Evolutionary conservation across 306 rosid species (phyloP).

Genomic region (Argentina anserina): DNA sequence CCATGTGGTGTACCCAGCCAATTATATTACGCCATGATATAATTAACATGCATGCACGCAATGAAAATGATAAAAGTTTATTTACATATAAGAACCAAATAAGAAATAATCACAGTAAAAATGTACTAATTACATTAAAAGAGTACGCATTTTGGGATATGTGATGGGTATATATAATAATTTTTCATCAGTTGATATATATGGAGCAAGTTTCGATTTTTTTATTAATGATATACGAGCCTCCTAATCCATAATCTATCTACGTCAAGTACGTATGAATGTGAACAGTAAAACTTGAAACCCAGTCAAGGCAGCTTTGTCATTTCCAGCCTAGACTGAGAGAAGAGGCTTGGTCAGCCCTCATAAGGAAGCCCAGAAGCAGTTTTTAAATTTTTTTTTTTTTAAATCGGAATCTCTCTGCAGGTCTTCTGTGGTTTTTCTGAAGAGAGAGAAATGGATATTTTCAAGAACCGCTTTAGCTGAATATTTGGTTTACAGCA

Average conservation of each 20-base stretch:
- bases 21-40: no score
- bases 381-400: neutral
- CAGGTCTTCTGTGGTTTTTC: conserved; percentile 28
- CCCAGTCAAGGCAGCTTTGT: neutral
- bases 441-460: conserved; percentile 16
- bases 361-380: conserved; percentile 2
- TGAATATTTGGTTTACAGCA: conserved; percentile 33
- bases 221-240: neutral
- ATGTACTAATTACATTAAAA: no score
- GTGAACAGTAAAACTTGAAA: neutral
- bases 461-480: conserved; percentile 47
- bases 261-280: neutral
- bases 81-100: no score
- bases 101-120: no score
- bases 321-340: neutral
- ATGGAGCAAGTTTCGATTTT: neutral
- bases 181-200: neutral
- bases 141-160: no score
- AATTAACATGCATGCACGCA: no score
- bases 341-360: neutral
- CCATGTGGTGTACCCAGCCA: no score
- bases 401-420: neutral
- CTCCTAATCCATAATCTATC: neutral
- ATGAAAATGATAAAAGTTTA: no score
- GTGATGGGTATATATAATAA: no score